Conservation (phyloP, 768 basidiomycete genomes). For the Macrolepiota fuliginosa region DNA sequence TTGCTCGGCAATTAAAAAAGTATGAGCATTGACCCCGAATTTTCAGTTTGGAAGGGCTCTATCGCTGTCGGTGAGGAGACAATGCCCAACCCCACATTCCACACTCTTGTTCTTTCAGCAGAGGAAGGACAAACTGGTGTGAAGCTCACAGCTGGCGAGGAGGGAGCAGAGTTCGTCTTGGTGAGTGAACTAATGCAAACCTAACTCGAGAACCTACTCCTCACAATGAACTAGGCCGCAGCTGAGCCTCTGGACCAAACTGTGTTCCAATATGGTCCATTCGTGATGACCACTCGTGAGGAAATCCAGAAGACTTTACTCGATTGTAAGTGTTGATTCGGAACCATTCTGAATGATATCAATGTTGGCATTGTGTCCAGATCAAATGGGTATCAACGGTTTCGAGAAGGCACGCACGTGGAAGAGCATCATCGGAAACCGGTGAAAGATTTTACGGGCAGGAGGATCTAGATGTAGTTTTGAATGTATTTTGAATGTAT, state of each 20-base stretch:
- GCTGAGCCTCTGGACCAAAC: slow-evolving; percentile 89
- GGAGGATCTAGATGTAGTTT: not conserved
- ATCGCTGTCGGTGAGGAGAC: slow-evolving; percentile 56
- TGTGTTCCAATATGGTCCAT: slow-evolving; percentile 85
- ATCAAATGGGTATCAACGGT: slow-evolving; percentile 76
- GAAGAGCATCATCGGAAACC: slow-evolving; percentile 76
- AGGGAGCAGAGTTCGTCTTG: slow-evolving; percentile 73
- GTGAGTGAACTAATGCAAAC: slow-evolving; percentile 34
- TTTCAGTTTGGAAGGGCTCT: slow-evolving; percentile 62
- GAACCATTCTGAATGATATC: not conserved
- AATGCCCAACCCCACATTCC: slow-evolving; percentile 51
- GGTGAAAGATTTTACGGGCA: slow-evolving; percentile 18
- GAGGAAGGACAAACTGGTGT: slow-evolving; percentile 64
- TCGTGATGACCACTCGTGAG: slow-evolving; percentile 79
- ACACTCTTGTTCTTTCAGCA: slow-evolving; percentile 83
- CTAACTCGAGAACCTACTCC: not conserved
- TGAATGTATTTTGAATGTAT: not conserved
- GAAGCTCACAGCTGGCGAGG: slow-evolving; percentile 51
- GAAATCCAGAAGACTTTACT: slow-evolving; percentile 81
- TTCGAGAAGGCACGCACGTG: slow-evolving; percentile 89
- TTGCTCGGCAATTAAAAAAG: not conserved
- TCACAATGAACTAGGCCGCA: slow-evolving; percentile 48
- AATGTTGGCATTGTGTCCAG: slow-evolving; percentile 31
- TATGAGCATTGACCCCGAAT: slow-evolving; percentile 1
- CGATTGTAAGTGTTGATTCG: slow-evolving; percentile 56